Evolutionary conservation across 768 basidiomycete genomes (phyloP).

Genomic region (Termitomyces bulborhizus): DNA sequence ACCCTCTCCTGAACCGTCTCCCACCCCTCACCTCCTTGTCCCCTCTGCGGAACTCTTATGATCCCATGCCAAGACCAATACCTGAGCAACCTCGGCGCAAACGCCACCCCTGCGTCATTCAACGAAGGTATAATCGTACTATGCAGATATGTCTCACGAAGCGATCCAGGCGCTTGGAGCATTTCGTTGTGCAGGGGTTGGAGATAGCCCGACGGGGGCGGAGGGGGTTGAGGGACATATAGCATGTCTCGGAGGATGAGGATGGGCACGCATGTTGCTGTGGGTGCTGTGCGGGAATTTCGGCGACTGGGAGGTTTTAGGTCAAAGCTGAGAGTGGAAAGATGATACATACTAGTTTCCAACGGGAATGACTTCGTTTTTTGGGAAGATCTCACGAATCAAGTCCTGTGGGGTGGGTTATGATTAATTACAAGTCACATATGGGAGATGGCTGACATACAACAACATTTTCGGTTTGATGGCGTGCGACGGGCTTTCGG

Average conservation of each 20-base stretch:
- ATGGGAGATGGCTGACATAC: slow-evolving; percentile 20
- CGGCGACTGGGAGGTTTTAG: slow-evolving; percentile 38
- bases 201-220: slow-evolving; percentile 11
- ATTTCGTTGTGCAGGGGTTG: background rate
- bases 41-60: slow-evolving; percentile 36
- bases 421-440: background rate
- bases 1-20: slow-evolving; percentile 19
- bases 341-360: slow-evolving; percentile 49
- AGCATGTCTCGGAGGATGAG: slow-evolving; percentile 41
- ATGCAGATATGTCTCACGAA: slow-evolving; percentile 14
- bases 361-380: slow-evolving; percentile 42
- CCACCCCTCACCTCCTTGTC: slow-evolving; percentile 8
- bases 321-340: background rate
- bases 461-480: slow-evolving; percentile 38
- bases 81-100: slow-evolving; percentile 24
- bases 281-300: slow-evolving; percentile 19
- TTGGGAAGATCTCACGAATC: slow-evolving; percentile 38
- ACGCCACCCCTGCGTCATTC: slow-evolving; percentile 38
- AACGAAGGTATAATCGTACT: slow-evolving; percentile 36
- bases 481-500: slow-evolving; percentile 25
- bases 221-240: slow-evolving; percentile 31
- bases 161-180: background rate
- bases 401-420: slow-evolving; percentile 32
- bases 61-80: slow-evolving; percentile 46
- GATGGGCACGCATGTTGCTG: slow-evolving; percentile 32